Base-by-base conservation (phyloP, 208 protist species). In the Angomonas desouzai region DNA sequence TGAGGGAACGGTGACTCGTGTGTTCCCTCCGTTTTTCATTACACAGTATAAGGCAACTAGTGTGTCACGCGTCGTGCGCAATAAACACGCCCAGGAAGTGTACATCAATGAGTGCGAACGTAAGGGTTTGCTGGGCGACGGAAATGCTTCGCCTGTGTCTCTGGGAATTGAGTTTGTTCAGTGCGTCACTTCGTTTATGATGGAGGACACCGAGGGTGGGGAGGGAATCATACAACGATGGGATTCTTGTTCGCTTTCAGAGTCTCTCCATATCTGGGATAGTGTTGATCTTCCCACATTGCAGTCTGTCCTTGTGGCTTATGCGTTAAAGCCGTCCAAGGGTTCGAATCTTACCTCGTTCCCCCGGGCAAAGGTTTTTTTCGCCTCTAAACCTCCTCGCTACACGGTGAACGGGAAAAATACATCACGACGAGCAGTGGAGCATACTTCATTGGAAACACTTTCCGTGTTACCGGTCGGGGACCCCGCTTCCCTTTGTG, bases 211-310 rank as follows among this genome's bases (percentile, higher is more conserved):
- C 2, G 18, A 53, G 0, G 63, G 68, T 9, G 79, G 69, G 25
- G 78, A 93, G 70, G 73, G 79, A 0, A 60, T 93, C 1, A 70
- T 93, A 38, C 87, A 93, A 62, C 68, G 87, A 32, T 93, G 87
- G 84, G 73, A 87, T 36, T 72, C 62, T 18, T 69, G 58, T 34
- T 40, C 66, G 7, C 22, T 59, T 34, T 10, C 29, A 34, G 67
- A 71, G 43, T 70, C 68, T 23, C 34, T 43, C 28, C 34, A 30
- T 48, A 33, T 56, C 11, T n/a, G 32, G 27, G 67, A 77, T 23
- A 56, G 45, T 9, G 62, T 53, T 0, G 36, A 66, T 4, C 68
- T 87, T 53, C 87, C 84, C 3, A 33, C 55, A 20, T 82, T 90
- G 62, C 83, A 84, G 0, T 72, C 74, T 38, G 62, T 25, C 11